A percentile compares a stretch with the other conserved stretches of the same genome.
These are phyloP conservation scores for Acacia acuminata DNA, from an alignment of 306 rosid species.

Conservation along the genomic window DNA sequence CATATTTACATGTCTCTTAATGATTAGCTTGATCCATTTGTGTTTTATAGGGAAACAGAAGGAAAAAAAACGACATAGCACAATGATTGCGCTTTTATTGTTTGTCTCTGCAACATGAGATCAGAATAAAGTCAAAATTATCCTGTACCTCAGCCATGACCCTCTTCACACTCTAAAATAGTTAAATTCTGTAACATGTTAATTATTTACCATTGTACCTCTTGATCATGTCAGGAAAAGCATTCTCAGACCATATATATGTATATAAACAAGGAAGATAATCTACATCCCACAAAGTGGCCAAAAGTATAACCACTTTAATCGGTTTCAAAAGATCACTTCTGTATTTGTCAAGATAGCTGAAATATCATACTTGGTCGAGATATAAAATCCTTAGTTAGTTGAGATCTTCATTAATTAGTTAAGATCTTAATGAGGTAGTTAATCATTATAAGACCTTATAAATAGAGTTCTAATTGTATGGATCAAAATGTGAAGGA, in stretches of 20 bases:
- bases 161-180: not conserved
- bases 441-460: too few species aligned
- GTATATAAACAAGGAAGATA: not conserved
- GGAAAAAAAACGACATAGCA: not conserved
- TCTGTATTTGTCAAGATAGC: not conserved
- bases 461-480: too few species aligned
- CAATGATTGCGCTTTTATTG: slow-evolving; percentile 17
- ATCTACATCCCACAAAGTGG: too few species aligned
- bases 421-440: too few species aligned
- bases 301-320: not conserved
- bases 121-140: slow-evolving; percentile 16
- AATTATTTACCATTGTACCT: not conserved
- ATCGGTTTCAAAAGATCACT: not conserved
- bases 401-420: too few species aligned
- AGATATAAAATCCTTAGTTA: too few species aligned
- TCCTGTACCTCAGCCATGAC: not conserved
- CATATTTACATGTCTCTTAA: not conserved
- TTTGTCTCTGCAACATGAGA: slow-evolving; percentile 10
- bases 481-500: too few species aligned
- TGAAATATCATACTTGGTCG: not conserved
- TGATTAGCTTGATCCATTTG: not conserved
- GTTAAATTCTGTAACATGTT: not conserved
- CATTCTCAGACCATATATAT: not conserved
- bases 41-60: not conserved
- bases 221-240: slow-evolving; percentile 7